Conservation (phyloP, 73 alveolate species). For the Durusdinium trenchii region DNA sequence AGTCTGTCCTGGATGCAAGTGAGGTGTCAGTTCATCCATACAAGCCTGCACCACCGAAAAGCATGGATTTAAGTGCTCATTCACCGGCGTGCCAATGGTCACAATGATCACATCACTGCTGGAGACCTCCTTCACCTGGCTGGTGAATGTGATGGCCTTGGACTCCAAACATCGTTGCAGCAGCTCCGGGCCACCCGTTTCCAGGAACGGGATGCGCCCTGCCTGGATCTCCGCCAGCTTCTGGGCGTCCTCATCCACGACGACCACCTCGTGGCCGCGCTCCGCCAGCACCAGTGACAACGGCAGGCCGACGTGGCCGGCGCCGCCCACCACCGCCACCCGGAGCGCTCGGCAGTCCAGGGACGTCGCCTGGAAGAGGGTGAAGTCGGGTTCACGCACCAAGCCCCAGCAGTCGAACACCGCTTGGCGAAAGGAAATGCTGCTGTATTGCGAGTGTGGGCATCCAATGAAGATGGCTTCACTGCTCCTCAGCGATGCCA, state of each 20-base stretch:
- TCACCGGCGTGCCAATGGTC: conserved; percentile 92
- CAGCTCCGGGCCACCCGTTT: conserved; percentile 75
- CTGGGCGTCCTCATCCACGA: conserved; percentile 61
- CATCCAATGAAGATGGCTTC: conserved; percentile 92
- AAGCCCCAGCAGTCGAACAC: conserved; percentile 89
- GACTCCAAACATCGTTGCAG: conserved; percentile 56
- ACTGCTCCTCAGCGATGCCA: conserved; percentile 7
- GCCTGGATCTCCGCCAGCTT: conserved; percentile 27
- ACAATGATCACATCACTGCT: conserved; percentile 52
- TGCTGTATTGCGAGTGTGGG: conserved; percentile 65
- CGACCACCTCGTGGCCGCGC: conserved; percentile 51
- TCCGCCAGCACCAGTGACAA: conserved; percentile 73
- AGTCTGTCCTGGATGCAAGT: conserved; percentile 71
- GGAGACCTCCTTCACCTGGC: background rate
- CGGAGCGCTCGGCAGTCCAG: background rate
- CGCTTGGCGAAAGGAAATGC: conserved; percentile 21
- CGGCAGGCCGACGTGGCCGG: conserved; percentile 90
- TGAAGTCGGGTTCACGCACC: conserved; percentile 3
- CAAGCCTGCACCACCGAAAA: conserved; percentile 69
- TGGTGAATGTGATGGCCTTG: conserved; percentile 7
- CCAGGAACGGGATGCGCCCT: conserved; percentile 72
- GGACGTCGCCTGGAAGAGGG: background rate
- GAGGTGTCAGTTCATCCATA: conserved; percentile 62
- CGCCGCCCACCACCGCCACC: conserved; percentile 95
- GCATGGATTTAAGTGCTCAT: conserved; percentile 88